phyloP scores from a whole-genome alignment of 2,329 filamentous ascomycete species.

The Aureobasidium musti region DNA sequence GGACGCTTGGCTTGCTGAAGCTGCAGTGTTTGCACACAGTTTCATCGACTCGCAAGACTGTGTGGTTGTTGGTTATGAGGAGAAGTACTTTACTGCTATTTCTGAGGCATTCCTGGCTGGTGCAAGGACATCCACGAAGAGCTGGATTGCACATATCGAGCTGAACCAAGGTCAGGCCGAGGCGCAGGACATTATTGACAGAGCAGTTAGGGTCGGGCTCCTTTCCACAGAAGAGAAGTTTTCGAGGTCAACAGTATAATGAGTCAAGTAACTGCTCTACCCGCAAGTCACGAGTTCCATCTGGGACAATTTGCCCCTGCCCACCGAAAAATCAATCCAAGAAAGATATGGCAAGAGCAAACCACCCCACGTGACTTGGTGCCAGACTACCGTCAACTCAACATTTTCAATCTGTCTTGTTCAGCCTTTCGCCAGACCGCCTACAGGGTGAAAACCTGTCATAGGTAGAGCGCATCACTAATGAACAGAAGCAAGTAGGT shows the following conservation, averaged over 20 bases:
- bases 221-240: background rate
- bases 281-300: background rate
- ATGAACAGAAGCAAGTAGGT: background rate
- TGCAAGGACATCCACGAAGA: conserved; percentile 1
- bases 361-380: background rate
- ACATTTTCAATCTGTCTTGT: no score
- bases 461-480: background rate
- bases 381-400: no score
- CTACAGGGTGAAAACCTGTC: background rate
- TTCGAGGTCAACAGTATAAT: background rate
- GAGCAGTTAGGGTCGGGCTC: background rate
- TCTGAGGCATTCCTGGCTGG: conserved; percentile 12
- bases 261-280: background rate
- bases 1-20: conserved; percentile 5
- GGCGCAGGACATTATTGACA: background rate
- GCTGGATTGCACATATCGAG: background rate
- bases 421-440: no score
- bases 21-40: background rate
- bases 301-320: background rate
- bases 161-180: background rate
- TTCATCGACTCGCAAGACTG: background rate
- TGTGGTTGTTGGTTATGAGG: background rate
- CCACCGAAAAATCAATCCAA: background rate
- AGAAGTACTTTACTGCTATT: background rate
- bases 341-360: background rate